Evolutionary conservation across 2,329 filamentous ascomycete species (phyloP).

Genomic region (Paracoccidioides lutzii): DNA sequence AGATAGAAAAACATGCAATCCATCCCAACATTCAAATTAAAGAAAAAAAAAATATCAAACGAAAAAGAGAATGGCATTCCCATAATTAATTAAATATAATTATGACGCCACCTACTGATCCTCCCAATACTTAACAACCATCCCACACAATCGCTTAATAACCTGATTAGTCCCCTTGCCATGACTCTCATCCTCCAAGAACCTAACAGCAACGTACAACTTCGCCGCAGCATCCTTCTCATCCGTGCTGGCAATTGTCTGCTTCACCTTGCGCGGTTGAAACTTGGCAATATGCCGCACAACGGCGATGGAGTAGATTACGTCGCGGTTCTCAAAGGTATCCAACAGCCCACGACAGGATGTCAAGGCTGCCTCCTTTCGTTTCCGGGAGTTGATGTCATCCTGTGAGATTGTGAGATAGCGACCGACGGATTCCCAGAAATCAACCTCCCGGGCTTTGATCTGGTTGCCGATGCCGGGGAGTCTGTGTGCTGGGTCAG

Average conservation of each 20-base stretch:
- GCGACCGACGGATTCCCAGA: slow-evolving; percentile 68
- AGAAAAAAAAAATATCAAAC: neutral
- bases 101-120: neutral
- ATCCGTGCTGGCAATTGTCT: slow-evolving; percentile 46
- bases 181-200: slow-evolving; percentile 52
- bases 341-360: slow-evolving; percentile 60
- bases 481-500: slow-evolving; percentile 5
- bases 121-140: slow-evolving; percentile 47
- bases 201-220: slow-evolving; percentile 56
- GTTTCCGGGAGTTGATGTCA: slow-evolving; percentile 38
- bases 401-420: slow-evolving; percentile 56
- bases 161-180: slow-evolving; percentile 63
- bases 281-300: slow-evolving; percentile 58
- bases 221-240: slow-evolving; percentile 55
- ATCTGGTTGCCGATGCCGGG: slow-evolving; percentile 9
- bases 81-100: neutral
- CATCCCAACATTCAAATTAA: neutral
- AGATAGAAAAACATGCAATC: neutral
- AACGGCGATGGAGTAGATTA: slow-evolving; percentile 78
- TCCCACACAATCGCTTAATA: slow-evolving; percentile 55
- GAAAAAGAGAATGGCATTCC: neutral
- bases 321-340: slow-evolving; percentile 73
- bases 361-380: slow-evolving; percentile 52
- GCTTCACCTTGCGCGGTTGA: slow-evolving; percentile 35
- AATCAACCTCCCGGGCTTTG: slow-evolving; percentile 51